Evolutionary conservation across 1,284 basidiomycete species (phyloP).

Genomic region (Trichosporon sp.): DNA sequence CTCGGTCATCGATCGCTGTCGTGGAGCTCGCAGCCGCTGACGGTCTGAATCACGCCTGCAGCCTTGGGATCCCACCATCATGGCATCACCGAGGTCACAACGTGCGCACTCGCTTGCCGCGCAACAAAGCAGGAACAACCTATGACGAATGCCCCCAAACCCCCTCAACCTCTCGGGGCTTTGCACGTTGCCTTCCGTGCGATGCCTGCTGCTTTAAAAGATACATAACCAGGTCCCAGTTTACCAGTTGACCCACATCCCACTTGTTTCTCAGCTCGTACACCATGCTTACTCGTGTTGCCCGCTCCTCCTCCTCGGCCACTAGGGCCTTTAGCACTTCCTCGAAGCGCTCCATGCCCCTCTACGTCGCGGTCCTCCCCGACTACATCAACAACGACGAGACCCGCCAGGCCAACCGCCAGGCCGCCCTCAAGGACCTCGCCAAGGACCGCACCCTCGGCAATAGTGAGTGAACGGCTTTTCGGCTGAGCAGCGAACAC

Average conservation of each 20-base stretch:
- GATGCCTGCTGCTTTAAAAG: neutral
- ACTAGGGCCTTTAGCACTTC: constrained; percentile 14
- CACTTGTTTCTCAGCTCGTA: neutral
- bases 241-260: neutral
- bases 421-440: constrained; percentile 9
- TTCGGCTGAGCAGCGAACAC: neutral
- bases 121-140: neutral
- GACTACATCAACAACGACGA: constrained; percentile 19
- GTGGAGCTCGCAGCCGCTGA: neutral
- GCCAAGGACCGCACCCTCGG: neutral
- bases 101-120: neutral
- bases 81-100: constrained; percentile 6
- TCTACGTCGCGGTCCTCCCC: constrained; percentile 10
- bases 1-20: constrained; percentile 9
- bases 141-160: constrained; percentile 8
- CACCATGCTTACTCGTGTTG: constrained; percentile 11
- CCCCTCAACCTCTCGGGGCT: neutral
- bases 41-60: neutral
- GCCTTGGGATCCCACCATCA: neutral
- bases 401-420: constrained; percentile 14
- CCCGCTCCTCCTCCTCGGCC: constrained; percentile 8
- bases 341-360: neutral
- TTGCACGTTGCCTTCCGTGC: neutral
- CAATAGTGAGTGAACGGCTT: neutral
- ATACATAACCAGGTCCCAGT: constrained; percentile 6